A percentile compares a stretch with the other conserved stretches of the same genome.
These are phyloP conservation scores for Cladosporium oxysporum DNA, from an alignment of 2,329 filamentous ascomycete species.

Conservation along the genomic window DNA sequence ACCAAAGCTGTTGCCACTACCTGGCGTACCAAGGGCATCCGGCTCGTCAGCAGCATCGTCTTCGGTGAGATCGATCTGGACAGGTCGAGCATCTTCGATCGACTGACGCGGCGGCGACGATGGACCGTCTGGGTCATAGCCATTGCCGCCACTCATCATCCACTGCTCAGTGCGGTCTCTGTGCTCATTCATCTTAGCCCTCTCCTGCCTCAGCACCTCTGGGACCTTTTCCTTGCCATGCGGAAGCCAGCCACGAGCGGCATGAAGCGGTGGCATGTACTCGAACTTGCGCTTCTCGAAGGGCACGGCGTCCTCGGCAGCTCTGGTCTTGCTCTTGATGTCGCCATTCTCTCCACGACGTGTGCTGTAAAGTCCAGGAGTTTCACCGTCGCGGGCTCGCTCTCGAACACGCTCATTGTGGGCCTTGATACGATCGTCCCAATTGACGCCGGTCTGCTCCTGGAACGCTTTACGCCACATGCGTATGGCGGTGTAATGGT, in stretches of 20 bases:
- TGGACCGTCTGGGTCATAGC: neutral
- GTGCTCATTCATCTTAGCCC: neutral
- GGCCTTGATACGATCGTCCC: slow-evolving; percentile 42
- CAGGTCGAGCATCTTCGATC: neutral
- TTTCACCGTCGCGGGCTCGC: neutral
- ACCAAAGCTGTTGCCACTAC: neutral
- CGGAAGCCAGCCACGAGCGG: slow-evolving; percentile 25
- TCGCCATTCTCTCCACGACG: neutral
- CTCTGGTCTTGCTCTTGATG: slow-evolving; percentile 17
- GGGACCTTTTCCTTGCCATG: slow-evolving; percentile 1
- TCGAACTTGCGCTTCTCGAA: slow-evolving; percentile 16
- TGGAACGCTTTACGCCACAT: slow-evolving; percentile 44
- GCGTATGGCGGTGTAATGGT: slow-evolving; percentile 38
- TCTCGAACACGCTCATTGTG: slow-evolving; percentile 24
- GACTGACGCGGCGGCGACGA: neutral
- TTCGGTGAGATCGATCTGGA: slow-evolving; percentile 5
- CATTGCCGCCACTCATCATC: neutral
- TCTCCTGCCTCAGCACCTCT: neutral
- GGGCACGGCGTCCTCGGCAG: slow-evolving; percentile 26
- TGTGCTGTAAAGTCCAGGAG: neutral
- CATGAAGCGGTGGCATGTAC: slow-evolving; percentile 26
- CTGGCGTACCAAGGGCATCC: neutral
- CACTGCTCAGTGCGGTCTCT: neutral
- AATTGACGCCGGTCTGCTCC: slow-evolving; percentile 42
- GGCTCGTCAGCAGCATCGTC: neutral